phyloP scores from a whole-genome alignment of 169 alveolate species.

The Plasmodium yoelii region DNA sequence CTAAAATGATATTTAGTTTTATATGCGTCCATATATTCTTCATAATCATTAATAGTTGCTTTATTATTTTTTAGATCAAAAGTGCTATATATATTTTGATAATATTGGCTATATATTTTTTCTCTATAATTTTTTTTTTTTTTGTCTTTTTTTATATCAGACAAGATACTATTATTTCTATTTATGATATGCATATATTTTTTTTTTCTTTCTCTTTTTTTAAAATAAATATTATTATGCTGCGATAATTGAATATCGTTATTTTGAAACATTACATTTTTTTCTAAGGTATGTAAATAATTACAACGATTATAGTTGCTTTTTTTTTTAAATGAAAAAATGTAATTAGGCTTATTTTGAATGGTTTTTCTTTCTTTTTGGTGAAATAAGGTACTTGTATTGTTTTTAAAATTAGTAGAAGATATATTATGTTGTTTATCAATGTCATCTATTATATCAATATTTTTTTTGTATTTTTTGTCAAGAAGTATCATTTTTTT shows the following conservation, averaged over 20 bases:
- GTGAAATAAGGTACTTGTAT: constrained; percentile 47
- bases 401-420: constrained; percentile 41
- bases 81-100: background rate
- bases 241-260: background rate
- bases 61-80: background rate
- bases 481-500: constrained; percentile 44
- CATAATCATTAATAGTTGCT: background rate
- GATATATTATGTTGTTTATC: background rate
- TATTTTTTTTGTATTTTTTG: constrained; percentile 30
- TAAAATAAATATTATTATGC: background rate
- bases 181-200: background rate
- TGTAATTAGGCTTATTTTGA: background rate
- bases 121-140: background rate
- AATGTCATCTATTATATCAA: background rate
- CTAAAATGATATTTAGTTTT: constrained; percentile 8
- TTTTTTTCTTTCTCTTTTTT: no score
- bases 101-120: constrained; percentile 4
- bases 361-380: constrained; percentile 20
- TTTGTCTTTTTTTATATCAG: background rate
- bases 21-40: background rate
- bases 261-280: constrained; percentile 28
- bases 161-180: background rate
- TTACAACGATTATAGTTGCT: constrained; percentile 42
- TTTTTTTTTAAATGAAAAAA: background rate
- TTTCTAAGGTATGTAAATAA: constrained; percentile 15